Conservation (phyloP, 208 protist species). For the Leishmania major region DNA sequence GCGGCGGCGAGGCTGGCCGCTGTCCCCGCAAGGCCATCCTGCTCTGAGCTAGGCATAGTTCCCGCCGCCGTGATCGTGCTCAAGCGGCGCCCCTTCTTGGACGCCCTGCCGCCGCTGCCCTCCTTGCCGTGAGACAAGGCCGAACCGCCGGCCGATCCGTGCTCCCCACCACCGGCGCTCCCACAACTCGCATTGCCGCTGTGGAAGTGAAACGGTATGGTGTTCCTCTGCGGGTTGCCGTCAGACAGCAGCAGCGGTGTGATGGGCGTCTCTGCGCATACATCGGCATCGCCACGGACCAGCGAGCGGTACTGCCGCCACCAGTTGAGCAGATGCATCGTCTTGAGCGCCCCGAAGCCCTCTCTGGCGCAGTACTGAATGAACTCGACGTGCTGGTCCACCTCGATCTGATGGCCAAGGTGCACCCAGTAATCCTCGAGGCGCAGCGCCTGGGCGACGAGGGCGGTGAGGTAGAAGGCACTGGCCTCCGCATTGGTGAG, state of each 20-base stretch:
- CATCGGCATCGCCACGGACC: constrained; percentile 23
- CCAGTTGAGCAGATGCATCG: constrained; percentile 66
- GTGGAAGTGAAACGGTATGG: background rate
- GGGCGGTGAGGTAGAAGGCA: constrained; percentile 36
- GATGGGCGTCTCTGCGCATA: background rate
- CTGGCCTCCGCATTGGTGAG: constrained; percentile 19
- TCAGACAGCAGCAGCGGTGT: constrained; percentile 24
- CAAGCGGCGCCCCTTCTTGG: constrained; percentile 13
- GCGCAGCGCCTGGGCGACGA: constrained; percentile 49
- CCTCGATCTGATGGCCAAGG: constrained; percentile 66
- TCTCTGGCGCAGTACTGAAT: constrained; percentile 65
- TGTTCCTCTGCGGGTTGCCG: constrained; percentile 22
- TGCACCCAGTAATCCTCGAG: constrained; percentile 68
- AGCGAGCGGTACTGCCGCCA: constrained; percentile 31
- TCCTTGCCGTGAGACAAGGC: constrained; percentile 8
- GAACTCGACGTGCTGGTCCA: constrained; percentile 70
- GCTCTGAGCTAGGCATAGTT: constrained; percentile 24
- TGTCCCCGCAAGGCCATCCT: constrained; percentile 17
- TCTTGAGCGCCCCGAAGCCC: constrained; percentile 58
- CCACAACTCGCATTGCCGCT: background rate
- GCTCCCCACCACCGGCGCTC: constrained; percentile 1
- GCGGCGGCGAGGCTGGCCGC: background rate
- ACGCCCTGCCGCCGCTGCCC: background rate
- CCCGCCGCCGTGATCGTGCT: background rate
- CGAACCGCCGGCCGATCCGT: background rate